phyloP scores from a whole-genome alignment of 768 basidiomycete genomes.

The Pseudohyphozyma bogoriensis region DNA sequence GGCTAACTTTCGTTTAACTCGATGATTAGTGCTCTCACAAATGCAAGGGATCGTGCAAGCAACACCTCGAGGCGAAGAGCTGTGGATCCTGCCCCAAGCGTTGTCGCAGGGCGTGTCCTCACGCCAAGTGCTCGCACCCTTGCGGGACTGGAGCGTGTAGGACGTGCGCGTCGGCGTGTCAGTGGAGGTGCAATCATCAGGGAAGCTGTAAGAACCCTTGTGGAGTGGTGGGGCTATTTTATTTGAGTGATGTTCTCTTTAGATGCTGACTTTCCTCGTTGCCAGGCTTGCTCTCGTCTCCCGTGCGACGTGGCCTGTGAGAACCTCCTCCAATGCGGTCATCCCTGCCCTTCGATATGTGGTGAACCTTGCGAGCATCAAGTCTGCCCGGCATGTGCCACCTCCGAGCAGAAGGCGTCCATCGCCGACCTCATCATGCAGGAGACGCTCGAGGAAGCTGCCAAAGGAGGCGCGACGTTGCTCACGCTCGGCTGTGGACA shows the following conservation, averaged over 20 bases:
- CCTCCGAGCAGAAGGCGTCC: slow-evolving; percentile 38
- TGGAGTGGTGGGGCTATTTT: slow-evolving; percentile 33
- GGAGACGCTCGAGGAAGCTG: slow-evolving; percentile 45
- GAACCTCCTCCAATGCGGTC: slow-evolving; percentile 49
- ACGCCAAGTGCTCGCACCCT: slow-evolving; percentile 42
- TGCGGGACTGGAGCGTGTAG: slow-evolving; percentile 52
- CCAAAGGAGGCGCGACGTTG: slow-evolving; percentile 42
- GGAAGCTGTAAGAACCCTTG: slow-evolving; percentile 45
- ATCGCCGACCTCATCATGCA: slow-evolving; percentile 56
- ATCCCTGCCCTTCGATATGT: slow-evolving; percentile 61
- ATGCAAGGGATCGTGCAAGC: not conserved
- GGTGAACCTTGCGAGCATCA: slow-evolving; percentile 55
- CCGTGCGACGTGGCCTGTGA: slow-evolving; percentile 55
- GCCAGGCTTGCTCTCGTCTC: slow-evolving; percentile 54
- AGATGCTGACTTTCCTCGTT: not conserved
- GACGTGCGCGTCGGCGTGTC: slow-evolving; percentile 40
- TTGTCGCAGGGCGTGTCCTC: slow-evolving; percentile 43
- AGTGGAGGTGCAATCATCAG: not conserved
- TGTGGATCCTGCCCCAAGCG: slow-evolving; percentile 49
- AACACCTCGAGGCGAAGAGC: slow-evolving; percentile 42
- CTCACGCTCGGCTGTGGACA: slow-evolving; percentile 56
- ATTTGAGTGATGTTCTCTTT: too few relatives aligned
- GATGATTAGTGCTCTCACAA: not conserved
- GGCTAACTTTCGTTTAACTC: too few relatives aligned
- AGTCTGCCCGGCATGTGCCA: slow-evolving; percentile 48